phyloP scores from a whole-genome alignment of 2,329 filamentous ascomycete genomes.

The Penicillium sp. region DNA sequence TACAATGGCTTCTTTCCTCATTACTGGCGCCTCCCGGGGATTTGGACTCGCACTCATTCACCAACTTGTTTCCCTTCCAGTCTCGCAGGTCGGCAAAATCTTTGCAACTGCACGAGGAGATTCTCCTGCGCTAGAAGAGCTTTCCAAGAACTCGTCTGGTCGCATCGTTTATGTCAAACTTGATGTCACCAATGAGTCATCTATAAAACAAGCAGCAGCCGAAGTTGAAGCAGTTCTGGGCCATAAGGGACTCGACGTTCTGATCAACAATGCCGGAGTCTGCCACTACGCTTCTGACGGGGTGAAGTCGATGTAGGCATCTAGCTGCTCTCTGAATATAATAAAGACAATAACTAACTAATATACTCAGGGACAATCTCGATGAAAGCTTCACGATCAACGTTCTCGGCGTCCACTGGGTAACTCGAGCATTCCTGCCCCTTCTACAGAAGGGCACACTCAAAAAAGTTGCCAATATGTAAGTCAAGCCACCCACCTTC shows the following conservation, averaged over 20 bases:
- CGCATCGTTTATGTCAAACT: conserved; percentile 37
- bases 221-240: conserved; percentile 32
- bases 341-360: neutral
- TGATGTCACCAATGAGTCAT: conserved; percentile 36
- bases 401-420: conserved; percentile 37
- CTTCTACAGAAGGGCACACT: conserved; percentile 32
- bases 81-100: conserved; percentile 35
- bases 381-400: conserved; percentile 39
- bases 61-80: conserved; percentile 27
- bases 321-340: too few species aligned
- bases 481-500: conserved; percentile 13
- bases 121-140: conserved; percentile 31
- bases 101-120: conserved; percentile 41
- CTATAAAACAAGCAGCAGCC: conserved; percentile 35
- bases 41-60: conserved; percentile 33
- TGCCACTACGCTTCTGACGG: conserved; percentile 10
- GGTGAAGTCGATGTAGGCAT: conserved; percentile 16
- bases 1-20: conserved; percentile 35
- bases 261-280: conserved; percentile 34
- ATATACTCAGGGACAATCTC: conserved; percentile 16
- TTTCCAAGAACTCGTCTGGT: neutral
- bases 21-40: conserved; percentile 37
- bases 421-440: conserved; percentile 38
- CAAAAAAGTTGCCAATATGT: conserved; percentile 47
- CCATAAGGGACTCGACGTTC: conserved; percentile 38